phyloP scores from a whole-genome alignment of 352 stramenopile species.

The Phytophthora agathidicida region DNA sequence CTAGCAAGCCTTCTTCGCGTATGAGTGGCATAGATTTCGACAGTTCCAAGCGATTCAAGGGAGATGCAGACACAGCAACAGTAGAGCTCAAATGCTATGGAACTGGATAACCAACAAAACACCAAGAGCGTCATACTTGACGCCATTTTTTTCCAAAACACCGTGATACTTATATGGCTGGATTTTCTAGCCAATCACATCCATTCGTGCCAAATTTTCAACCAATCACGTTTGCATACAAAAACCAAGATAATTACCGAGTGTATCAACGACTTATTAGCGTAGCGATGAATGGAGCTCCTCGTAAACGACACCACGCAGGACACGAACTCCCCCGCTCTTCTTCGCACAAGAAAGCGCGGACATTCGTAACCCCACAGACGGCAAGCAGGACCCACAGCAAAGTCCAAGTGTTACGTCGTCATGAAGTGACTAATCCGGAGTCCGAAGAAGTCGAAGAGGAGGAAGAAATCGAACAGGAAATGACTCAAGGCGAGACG shows the following conservation, averaged over 20 bases:
- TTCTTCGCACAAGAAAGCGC: conserved; percentile 40
- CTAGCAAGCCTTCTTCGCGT: conserved; percentile 12
- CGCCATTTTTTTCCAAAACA: conserved; percentile 8
- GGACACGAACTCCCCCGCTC: conserved; percentile 23
- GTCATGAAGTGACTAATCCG: conserved; percentile 21
- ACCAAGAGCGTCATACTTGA: not conserved
- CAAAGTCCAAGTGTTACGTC: conserved; percentile 1
- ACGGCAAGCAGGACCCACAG: conserved; percentile 13
- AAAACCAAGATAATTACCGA: conserved; percentile 4
- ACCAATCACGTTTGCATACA: conserved; percentile 12
- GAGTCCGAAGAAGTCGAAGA: conserved; percentile 49
- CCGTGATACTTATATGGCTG: not conserved
- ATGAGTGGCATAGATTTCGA: conserved; percentile 31
- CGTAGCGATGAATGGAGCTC: conserved; percentile 46
- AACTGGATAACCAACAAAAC: conserved; percentile 8
- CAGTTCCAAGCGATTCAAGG: not conserved
- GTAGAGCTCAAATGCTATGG: conserved; percentile 1
- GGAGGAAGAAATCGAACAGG: conserved; percentile 30
- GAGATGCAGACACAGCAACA: conserved; percentile 1
- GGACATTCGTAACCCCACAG: conserved; percentile 23
- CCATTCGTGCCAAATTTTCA: conserved; percentile 15
- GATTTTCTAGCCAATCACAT: conserved; percentile 21
- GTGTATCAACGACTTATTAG: not conserved
- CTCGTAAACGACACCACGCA: conserved; percentile 51
- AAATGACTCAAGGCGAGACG: conserved; percentile 19